phyloP scores from a whole-genome alignment of 2,329 filamentous ascomycete genomes.

The Lachnellula hyalina region DNA sequence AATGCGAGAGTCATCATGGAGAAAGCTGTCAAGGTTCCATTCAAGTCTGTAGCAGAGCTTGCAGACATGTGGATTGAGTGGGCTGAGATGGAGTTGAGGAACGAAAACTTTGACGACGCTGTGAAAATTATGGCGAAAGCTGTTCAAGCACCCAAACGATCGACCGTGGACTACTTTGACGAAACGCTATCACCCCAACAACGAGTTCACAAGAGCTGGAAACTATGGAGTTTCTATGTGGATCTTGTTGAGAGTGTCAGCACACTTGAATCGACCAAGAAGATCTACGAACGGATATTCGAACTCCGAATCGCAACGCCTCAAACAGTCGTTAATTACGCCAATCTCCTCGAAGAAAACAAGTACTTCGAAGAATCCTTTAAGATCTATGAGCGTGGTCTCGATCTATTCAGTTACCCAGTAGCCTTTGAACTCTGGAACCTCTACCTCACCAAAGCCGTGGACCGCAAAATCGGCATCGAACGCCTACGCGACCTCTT shows the following conservation, averaged over 20 bases:
- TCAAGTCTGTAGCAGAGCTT: conserved; percentile 93
- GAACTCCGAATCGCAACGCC: conserved; percentile 96
- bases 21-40: conserved; percentile 95
- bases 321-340: conserved; percentile 97
- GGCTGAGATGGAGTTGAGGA: conserved; percentile 96
- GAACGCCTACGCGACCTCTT: conserved; percentile 92
- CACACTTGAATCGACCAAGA: conserved; percentile 84
- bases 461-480: conserved; percentile 92
- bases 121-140: conserved; percentile 96
- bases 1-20: conserved; percentile 92
- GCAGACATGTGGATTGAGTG: conserved; percentile 99
- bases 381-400: conserved; percentile 91
- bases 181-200: conserved; percentile 91
- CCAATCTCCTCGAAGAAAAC: conserved; percentile 89
- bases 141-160: conserved; percentile 91
- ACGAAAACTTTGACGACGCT: conserved; percentile 92
- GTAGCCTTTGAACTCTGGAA: conserved; percentile 99
- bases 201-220: conserved; percentile 98
- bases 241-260: conserved; percentile 94
- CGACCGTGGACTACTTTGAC: conserved; percentile 99
- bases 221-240: conserved; percentile 98
- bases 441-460: conserved; percentile 92
- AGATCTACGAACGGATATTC: conserved; percentile 95
- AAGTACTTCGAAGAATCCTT: conserved; percentile 96
- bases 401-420: conserved; percentile 97